phyloP scores from a whole-genome alignment of 768 basidiomycete species.

The Mycena capillaripes region DNA sequence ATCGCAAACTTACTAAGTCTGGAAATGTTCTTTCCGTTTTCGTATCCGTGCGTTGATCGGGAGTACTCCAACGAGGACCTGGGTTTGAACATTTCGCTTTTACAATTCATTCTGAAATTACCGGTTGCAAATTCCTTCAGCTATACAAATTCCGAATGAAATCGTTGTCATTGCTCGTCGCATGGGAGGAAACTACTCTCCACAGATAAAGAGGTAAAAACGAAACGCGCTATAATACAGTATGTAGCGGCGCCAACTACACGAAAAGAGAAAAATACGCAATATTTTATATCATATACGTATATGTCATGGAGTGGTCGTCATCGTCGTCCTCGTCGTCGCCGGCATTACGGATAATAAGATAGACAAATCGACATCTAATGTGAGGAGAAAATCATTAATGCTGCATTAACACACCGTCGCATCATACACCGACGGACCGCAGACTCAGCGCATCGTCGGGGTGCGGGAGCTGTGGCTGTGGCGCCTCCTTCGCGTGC shows the following conservation, averaged over 20 bases:
- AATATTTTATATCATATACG: background rate
- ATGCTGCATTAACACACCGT: background rate
- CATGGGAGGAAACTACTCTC: background rate
- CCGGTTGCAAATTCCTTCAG: no score
- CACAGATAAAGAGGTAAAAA: background rate
- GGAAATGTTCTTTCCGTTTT: slow-evolving; percentile 12
- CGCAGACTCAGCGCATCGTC: slow-evolving; percentile 25
- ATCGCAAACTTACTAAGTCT: background rate
- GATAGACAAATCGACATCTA: slow-evolving; percentile 22
- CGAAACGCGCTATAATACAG: background rate
- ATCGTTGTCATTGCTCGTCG: background rate
- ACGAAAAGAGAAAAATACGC: background rate
- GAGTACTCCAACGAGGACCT: no score
- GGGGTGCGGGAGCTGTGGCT: background rate
- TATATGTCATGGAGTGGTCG: background rate
- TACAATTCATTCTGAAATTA: no score
- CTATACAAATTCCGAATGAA: no score
- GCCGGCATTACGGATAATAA: slow-evolving; percentile 30
- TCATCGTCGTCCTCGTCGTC: background rate
- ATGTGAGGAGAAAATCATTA: background rate
- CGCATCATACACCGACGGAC: slow-evolving; percentile 1
- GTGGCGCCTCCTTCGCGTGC: slow-evolving; percentile 8
- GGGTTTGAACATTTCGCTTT: no score
- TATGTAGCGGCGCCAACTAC: background rate
- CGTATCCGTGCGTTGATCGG: background rate